A percentile compares a stretch with the other conserved stretches of the same genome.
Conservation (phyloP, 2,329 filamentous ascomycete genomes). For the Aspergillus versicolor region DNA sequence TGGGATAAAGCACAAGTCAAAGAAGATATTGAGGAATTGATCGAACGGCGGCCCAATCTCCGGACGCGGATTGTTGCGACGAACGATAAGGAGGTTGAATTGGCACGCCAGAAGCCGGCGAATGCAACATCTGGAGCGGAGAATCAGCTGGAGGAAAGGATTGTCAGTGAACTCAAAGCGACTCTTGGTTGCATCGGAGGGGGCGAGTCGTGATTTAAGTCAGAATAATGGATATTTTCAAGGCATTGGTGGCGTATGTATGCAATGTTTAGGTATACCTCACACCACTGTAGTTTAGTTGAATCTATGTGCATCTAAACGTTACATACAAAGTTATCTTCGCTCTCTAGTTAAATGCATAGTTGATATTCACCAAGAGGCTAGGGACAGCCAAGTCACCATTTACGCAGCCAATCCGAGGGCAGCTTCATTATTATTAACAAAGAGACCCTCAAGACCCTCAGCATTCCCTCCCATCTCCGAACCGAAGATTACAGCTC, state of each 20-base stretch:
- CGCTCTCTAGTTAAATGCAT: background rate
- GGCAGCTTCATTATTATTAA: too few relatives aligned
- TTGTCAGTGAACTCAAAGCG: conserved; percentile 66
- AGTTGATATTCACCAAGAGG: too few relatives aligned
- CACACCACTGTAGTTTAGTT: background rate
- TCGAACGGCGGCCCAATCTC: conserved; percentile 67
- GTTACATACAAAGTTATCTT: background rate
- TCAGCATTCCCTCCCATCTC: background rate
- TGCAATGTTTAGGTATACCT: background rate
- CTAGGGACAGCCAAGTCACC: background rate
- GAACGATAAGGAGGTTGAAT: conserved; percentile 69
- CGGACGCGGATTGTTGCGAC: conserved; percentile 72
- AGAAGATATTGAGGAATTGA: conserved; percentile 81
- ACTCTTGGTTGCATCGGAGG: conserved; percentile 45
- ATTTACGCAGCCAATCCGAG: background rate
- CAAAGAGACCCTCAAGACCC: background rate
- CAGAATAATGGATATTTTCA: background rate
- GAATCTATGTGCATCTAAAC: background rate
- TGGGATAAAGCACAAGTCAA: conserved; percentile 73
- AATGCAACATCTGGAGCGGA: conserved; percentile 50
- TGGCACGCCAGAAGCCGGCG: conserved; percentile 45
- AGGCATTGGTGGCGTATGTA: conserved; percentile 5
- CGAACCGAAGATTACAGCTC: background rate
- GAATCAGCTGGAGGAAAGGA: conserved; percentile 72
- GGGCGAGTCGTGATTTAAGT: conserved; percentile 33